Evolutionary conservation across 2,329 filamentous ascomycete species (phyloP).

Genomic region (Claviceps sp.): DNA sequence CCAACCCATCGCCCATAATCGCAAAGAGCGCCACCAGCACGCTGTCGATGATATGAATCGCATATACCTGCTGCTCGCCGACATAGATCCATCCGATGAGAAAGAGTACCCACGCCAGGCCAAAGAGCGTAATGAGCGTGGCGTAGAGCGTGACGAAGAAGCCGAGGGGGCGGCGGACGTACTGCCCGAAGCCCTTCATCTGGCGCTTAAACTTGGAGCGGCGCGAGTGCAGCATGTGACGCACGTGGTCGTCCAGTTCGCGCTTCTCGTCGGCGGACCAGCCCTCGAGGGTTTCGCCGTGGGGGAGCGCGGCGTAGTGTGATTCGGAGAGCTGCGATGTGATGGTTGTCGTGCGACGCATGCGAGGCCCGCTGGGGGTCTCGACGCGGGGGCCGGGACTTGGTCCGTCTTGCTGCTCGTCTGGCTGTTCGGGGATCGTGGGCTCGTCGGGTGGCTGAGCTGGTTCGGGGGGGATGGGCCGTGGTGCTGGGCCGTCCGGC

Average conservation of each 20-base stretch:
- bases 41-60: constrained; percentile 58
- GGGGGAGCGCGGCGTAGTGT: constrained; percentile 68
- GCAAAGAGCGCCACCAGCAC: constrained; percentile 58
- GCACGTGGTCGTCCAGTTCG: constrained; percentile 72
- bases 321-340: constrained; percentile 54
- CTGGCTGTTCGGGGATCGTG: constrained; percentile 3
- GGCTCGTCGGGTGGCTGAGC: constrained; percentile 8
- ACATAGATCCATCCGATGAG: constrained; percentile 84
- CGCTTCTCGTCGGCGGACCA: constrained; percentile 64
- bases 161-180: constrained; percentile 61
- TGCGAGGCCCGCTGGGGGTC: constrained; percentile 10
- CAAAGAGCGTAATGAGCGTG: constrained; percentile 69
- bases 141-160: constrained; percentile 78
- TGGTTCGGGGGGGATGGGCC: background rate
- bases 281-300: constrained; percentile 56
- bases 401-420: background rate
- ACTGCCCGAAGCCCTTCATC: constrained; percentile 70
- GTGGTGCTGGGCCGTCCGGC: background rate
- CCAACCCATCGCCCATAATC: constrained; percentile 56
- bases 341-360: constrained; percentile 41
- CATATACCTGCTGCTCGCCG: constrained; percentile 54
- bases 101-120: constrained; percentile 81
- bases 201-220: constrained; percentile 66
- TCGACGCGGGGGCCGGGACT: constrained; percentile 10
- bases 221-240: constrained; percentile 75